A percentile compares a stretch with the other conserved stretches of the same genome.
Evolutionary conservation across 805 yeast species (phyloP).

Genomic region (Kuraishia cidri): DNA sequence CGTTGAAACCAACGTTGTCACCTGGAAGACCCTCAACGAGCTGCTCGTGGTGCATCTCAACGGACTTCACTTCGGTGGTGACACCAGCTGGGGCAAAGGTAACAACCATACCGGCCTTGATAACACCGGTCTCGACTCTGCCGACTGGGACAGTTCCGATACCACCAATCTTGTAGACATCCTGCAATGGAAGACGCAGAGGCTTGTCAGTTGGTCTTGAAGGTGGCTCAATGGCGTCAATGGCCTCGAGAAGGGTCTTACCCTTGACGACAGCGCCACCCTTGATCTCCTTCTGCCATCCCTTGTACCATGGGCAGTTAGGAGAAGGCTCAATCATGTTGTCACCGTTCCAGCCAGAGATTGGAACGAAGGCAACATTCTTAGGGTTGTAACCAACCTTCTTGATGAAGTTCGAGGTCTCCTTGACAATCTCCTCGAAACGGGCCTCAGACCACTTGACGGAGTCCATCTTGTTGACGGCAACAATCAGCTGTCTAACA

Average conservation of each 20-base stretch:
- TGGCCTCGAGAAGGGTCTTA: slow-evolving; percentile 78
- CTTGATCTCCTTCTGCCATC: slow-evolving; percentile 76
- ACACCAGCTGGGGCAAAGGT: slow-evolving; percentile 88
- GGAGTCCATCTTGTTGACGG: slow-evolving; percentile 93
- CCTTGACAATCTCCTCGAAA: slow-evolving; percentile 71
- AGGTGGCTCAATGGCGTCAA: slow-evolving; percentile 78
- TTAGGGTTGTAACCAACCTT: slow-evolving; percentile 80
- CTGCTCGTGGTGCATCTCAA: slow-evolving; percentile 83
- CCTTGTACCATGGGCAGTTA: slow-evolving; percentile 86
- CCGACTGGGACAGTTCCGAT: slow-evolving; percentile 91
- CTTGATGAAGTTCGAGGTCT: slow-evolving; percentile 73
- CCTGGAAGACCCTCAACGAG: slow-evolving; percentile 78
- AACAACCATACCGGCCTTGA: slow-evolving; percentile 88
- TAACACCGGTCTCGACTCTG: slow-evolving; percentile 88
- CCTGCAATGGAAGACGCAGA: slow-evolving; percentile 84
- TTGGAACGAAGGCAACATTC: slow-evolving; percentile 82
- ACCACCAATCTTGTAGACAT: slow-evolving; percentile 91
- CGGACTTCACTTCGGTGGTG: slow-evolving; percentile 85
- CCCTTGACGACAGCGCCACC: slow-evolving; percentile 65
- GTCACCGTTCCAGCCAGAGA: slow-evolving; percentile 91
- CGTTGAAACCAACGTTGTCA: slow-evolving; percentile 88
- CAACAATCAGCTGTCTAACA: slow-evolving; percentile 80
- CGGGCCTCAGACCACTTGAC: slow-evolving; percentile 80
- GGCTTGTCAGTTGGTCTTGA: slow-evolving; percentile 79
- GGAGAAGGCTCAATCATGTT: slow-evolving; percentile 80